Base-by-base conservation (phyloP, 2,329 filamentous ascomycete species). In the Fusarium keratoplasticum region DNA sequence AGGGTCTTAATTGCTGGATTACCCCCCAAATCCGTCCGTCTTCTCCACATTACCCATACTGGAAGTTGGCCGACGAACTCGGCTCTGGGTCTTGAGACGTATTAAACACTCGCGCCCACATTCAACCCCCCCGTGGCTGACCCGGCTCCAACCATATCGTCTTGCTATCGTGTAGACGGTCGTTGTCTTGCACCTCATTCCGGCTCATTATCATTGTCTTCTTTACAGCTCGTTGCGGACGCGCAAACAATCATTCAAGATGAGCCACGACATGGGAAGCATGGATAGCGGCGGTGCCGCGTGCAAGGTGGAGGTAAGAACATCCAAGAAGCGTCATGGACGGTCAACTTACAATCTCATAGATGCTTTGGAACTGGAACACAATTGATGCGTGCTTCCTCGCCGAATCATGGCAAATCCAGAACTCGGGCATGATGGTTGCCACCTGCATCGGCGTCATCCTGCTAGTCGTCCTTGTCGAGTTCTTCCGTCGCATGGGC, bases 301-400 rank as follows among this genome's bases (percentile, higher is more conserved):
- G 27, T 83, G 82, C 75, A 82, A 82, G 63, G 76, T 83, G 44
- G 77, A 76, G 35, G 82, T 83, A 76, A 31, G 77, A 66, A 31
- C 63, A 18, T 59, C 27, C 55, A 22, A 35, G 31, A 20, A 18
- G 16, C 57, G 14, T 36, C n/a, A 36, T 31, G 20, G 57, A 47
- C 29, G 6, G 35, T 27, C 18, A 44, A 22, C 64, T 67, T 47
- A 71, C 13, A 66, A 22, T 38, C 8, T 9, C 35, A n/a, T 47
- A 94, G 91, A 95, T 94, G 93, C 84, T 94, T 36, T 94, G 92
- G 92, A 95, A 94, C 80, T 94, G 92, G 92, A 87, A 92, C 82
- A 92, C 90, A 3, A 86, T 93, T 78, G 90, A 93, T 79, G 84
- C 91, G 22, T 94, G 91, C 83, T 96, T 96, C 86, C 87, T 96